A percentile compares a stretch with the other conserved stretches of the same genome.
These are phyloP conservation scores for Annulohypoxylon maeteangense DNA, from an alignment of 495 filamentous ascomycete genomes.

Conservation along the genomic window DNA sequence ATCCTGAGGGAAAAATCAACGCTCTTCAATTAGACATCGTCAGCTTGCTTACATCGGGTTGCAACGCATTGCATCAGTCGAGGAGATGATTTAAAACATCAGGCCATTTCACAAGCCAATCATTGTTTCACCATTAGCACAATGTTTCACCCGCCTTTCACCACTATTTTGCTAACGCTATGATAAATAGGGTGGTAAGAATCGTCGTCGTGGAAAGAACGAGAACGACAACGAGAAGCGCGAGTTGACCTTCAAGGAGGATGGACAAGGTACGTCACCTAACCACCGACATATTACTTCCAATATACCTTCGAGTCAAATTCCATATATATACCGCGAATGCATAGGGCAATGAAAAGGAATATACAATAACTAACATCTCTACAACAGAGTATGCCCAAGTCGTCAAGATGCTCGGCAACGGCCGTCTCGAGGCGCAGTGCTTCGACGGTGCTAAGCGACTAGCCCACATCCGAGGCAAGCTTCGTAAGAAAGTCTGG, in stretches of 20 bases:
- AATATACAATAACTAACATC: constrained; percentile 39
- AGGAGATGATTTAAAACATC: constrained; percentile 1
- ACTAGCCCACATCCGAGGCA: constrained; percentile 88
- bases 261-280: constrained; percentile 78
- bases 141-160: constrained; percentile 13
- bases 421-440: constrained; percentile 93
- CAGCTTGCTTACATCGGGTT: constrained; percentile 2
- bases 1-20: neutral
- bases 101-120: constrained; percentile 5
- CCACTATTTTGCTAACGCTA: constrained; percentile 15
- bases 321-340: neutral
- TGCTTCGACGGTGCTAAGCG: constrained; percentile 96
- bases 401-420: constrained; percentile 98
- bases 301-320: neutral
- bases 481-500: constrained; percentile 97
- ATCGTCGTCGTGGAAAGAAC: constrained; percentile 98
- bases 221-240: constrained; percentile 99
- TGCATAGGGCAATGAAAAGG: neutral
- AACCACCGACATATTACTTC: neutral
- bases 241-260: constrained; percentile 98
- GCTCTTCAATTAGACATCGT: neutral
- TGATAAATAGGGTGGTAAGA: constrained; percentile 92
- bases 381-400: constrained; percentile 85
- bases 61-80: neutral
- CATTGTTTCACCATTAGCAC: neutral